Evolutionary conservation across 2,329 filamentous ascomycete species (phyloP), one percentile per base, ranked within the genome.

Genomic region (Allantophomopsis cytisporea): DNA sequence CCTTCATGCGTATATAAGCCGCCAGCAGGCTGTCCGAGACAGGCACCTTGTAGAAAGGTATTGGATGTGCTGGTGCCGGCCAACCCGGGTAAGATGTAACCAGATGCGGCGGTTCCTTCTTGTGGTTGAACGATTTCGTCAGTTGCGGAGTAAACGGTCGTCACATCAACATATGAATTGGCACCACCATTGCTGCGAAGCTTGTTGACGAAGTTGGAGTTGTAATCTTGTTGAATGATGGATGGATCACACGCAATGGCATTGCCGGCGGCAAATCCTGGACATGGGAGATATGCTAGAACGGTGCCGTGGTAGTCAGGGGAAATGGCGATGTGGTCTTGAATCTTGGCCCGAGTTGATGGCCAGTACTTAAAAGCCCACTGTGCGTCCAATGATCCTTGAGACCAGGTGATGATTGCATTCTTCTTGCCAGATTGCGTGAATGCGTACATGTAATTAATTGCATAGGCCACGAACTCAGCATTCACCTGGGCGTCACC

Each of bases 351-450:
- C 4, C 63, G 61, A 1, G 65, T 68, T 1, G 63, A 68, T 0
- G 68, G 68, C 66, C 66, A 75, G 57, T 71, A 74, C 45, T 73
- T 73, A 45, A 71, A 56, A 0, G 65, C 68, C 73, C 71, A 76
- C 50, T 76, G 72, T 0, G 64, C 58, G 42, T 69, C 57, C 2
- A 76, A 54, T 36, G 64, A 65, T 13, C 71, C 71, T 52, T 76
- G 70, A 0, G 68, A 73, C 68, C 66, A 76, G 12, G 60, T 61
- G n/a, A 74, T 52, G 15, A 72, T 55, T 14, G 59, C 56, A 6
- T 69, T 54, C 15, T 64, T 58, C 13, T 20, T 4, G 50, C 43
- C 14, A 54, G 50, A 35, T 47, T 44, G 34, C 57, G 31, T 13
- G 31, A 4, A 53, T 28, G 52, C 57, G 20, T 58, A 53, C 41